Evolutionary conservation across 139 green algal genomes (phyloP), one percentile per base, ranked within the genome.

Genomic region (Chlamydomonas asymmetrica): DNA sequence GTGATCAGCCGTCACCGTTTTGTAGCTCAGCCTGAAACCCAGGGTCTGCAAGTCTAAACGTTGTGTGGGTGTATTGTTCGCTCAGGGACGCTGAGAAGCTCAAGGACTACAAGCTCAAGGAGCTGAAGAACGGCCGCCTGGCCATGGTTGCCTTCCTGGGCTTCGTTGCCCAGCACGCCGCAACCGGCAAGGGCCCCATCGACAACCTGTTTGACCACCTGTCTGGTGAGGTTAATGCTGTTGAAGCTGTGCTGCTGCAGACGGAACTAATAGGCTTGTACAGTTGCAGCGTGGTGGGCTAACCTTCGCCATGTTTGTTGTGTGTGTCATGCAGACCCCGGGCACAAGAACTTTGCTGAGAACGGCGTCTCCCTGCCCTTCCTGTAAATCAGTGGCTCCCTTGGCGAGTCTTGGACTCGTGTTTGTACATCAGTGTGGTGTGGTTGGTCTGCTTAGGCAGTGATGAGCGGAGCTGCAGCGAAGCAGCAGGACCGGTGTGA

Each of bases 111-210:
- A 88, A 92, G 82, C 69, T 91, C 22, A 91, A 90, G 82, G 89
- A 92, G 88, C 75, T 94, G 66, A 92, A 91, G 84, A 93, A 93
- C 83, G 84, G 81, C 63, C 81, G 88, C 57, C 84, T 92, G 35
- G 88, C 88, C 34, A 91, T 91, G 86, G 41, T 93, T 31, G 82
- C 88, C 39, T 86, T 87, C 75, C 31, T 89, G 13, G 89, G 87
- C 70, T 94, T 91, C 76, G 66, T 77, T 25, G 78, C 79, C n/a
- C 91, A 96, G 82, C 73, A 90, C 75, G 43, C 54, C 48, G 88
- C 82, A 48, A 94, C 90, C 32, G 91, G 91, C 81, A 91, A 92
- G 81, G 89, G 87, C 50, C 91, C 91, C 57, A 66, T 94, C 4
- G 87, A 89, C 64, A 89, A 90, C 87, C 87, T 93, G 73, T 35